Base-by-base conservation (phyloP, 139 green algal species). In the Coccomyxa sp. region DNA sequence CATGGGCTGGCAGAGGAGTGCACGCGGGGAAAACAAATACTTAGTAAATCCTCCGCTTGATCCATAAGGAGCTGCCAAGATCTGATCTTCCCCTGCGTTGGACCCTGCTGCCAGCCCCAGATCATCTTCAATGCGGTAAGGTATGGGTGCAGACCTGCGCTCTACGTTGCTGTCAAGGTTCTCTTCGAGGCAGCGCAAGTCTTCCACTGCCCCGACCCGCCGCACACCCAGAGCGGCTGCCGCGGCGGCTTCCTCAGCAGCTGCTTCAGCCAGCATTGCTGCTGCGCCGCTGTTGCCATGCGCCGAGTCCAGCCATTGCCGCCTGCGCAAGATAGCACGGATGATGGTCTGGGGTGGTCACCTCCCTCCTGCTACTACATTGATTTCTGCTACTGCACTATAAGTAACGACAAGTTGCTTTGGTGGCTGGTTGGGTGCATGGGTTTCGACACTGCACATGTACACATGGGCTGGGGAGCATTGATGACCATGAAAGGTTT, bases 211-310 rank as follows among this genome's bases (percentile, higher is more conserved):
- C 6, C 78, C 73, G 12, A 92, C 86, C 0, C 86, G 82, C 33
- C 86, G 79, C 83, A 94, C 86, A 70, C 80, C 83, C 6, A 96
- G 82, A 7, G 89, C 90, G 27, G 89, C 90, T 14, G 95, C 93
- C 10, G 94, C 95, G 31, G 92, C 92, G 41, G 95, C 95, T 80
- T 96, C 93, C 69, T 95, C 95, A 7, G 91, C 91, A 39, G 93
- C 88, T 18, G 85, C 85, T 40, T 90, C 83, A 39, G 91, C 89
- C 70, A 98, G 83, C 82, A 94, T 88, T 8, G 84, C 86, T 18
- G 90, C 86, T 29, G 85, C 93, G 16, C 81, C 90, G 40, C 86
- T 84, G 35, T 82, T 88, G 70, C 91, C 90, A 82, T 94, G 90
- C 6, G 78, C 82, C 22, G 78, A 69, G 71, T 92, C 92, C 39